Evolutionary conservation across 495 filamentous ascomycete genomes (phyloP).

Genomic region (Penicillium tannophilum): DNA sequence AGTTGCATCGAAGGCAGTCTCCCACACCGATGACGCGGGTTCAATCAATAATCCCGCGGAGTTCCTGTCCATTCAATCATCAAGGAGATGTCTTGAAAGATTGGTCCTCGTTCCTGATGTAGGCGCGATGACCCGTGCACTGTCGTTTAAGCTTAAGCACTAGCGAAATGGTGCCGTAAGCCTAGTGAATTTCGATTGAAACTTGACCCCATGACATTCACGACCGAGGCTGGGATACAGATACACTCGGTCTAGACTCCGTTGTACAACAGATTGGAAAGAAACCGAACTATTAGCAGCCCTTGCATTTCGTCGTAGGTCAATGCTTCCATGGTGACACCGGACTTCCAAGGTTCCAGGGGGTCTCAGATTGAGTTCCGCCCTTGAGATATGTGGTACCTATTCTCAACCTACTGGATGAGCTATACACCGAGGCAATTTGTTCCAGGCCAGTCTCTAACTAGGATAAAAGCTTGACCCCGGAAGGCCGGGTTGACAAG

Average conservation of each 20-base stretch:
- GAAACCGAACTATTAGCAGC: background rate
- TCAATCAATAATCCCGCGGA: background rate
- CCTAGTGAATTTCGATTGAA: background rate
- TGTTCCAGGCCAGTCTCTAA: background rate
- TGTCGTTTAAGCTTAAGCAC: slow-evolving; percentile 17
- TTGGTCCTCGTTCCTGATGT: slow-evolving; percentile 6
- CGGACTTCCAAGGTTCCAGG: background rate
- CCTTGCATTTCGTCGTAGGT: slow-evolving; percentile 2
- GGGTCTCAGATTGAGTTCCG: background rate
- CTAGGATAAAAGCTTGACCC: slow-evolving; percentile 3
- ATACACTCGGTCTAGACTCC: background rate
- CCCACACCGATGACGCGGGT: slow-evolving; percentile 7
- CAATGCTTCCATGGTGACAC: slow-evolving; percentile 5
- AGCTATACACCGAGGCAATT: background rate
- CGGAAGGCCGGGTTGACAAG: background rate
- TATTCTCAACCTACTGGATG: background rate
- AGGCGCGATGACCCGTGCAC: slow-evolving; percentile 14
- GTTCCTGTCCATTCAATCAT: background rate
- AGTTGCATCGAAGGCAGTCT: slow-evolving; percentile 18
- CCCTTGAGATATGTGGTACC: background rate
- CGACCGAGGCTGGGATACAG: background rate
- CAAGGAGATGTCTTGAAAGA: background rate
- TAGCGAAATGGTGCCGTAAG: slow-evolving; percentile 3
- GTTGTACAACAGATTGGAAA: background rate
- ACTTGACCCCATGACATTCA: background rate